phyloP scores from a whole-genome alignment of 208 protist species.

The Dictyostelium gargantuum region DNA sequence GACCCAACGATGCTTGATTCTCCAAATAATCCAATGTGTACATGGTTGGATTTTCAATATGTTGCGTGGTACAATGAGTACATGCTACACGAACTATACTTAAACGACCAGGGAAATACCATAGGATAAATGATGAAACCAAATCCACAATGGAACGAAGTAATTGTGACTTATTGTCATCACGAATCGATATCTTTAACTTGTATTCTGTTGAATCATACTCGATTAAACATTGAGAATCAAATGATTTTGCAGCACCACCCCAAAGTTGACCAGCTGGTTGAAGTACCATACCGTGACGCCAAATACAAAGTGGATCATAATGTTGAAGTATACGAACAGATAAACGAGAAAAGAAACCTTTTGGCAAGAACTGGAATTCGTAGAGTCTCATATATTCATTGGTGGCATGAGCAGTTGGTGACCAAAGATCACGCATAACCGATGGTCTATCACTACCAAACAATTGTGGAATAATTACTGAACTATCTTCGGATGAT shows the following conservation, averaged over 20 bases:
- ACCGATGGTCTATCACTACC: not conserved
- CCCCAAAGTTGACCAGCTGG: conserved; percentile 32
- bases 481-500: not conserved
- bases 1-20: not conserved
- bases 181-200: not conserved
- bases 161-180: not conserved
- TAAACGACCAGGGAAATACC: conserved; percentile 59
- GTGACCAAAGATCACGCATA: conserved; percentile 13
- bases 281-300: conserved; percentile 19
- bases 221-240: conserved; percentile 13
- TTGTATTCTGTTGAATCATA: not conserved
- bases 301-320: conserved; percentile 42
- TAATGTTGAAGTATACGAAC: conserved; percentile 27
- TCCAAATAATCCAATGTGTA: conserved; percentile 18
- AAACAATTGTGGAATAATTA: conserved; percentile 30
- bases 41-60: not conserved
- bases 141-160: conserved; percentile 1
- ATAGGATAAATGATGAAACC: conserved; percentile 56
- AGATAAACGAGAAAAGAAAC: conserved; percentile 37
- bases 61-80: not conserved
- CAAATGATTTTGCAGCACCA: not conserved
- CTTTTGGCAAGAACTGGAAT: conserved; percentile 51
- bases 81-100: not conserved
- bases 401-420: not conserved
- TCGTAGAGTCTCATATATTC: conserved; percentile 19